phyloP scores from a whole-genome alignment of 1,284 basidiomycete genomes.

The Rhodotorula sp. region DNA sequence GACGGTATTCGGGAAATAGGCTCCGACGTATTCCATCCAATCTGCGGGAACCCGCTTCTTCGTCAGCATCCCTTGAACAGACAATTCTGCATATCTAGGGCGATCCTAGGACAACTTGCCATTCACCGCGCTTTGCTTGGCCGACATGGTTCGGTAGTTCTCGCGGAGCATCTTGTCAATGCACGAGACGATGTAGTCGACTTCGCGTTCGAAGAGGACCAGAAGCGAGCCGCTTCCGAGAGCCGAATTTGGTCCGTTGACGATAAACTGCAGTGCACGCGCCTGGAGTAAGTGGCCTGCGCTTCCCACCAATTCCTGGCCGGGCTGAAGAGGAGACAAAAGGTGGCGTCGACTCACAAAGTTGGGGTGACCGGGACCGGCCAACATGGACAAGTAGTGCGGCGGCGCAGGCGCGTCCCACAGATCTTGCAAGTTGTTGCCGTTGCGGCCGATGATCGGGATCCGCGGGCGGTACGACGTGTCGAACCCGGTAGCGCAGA shows the following conservation, averaged over 20 bases:
- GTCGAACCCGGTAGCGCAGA: slow-evolving; percentile 64
- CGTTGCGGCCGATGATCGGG: slow-evolving; percentile 54
- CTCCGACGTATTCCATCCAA: slow-evolving; percentile 11
- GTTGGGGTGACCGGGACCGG: slow-evolving; percentile 62
- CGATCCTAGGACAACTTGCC: slow-evolving; percentile 47
- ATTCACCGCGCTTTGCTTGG: slow-evolving; percentile 57
- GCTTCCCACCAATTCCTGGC: slow-evolving; percentile 24
- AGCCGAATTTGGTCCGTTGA: slow-evolving; percentile 59
- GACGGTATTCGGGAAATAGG: slow-evolving; percentile 55
- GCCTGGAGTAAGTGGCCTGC: slow-evolving; percentile 34
- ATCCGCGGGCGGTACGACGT: slow-evolving; percentile 57
- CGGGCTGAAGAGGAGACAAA: background rate
- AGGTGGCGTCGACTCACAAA: slow-evolving; percentile 4
- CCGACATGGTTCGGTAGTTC: slow-evolving; percentile 49
- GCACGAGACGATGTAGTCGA: slow-evolving; percentile 52
- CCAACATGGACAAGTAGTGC: slow-evolving; percentile 59
- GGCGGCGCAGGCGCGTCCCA: slow-evolving; percentile 53
- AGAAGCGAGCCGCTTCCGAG: slow-evolving; percentile 59
- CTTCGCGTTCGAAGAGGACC: slow-evolving; percentile 58
- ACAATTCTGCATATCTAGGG: background rate
- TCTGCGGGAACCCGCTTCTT: background rate
- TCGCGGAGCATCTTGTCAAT: slow-evolving; percentile 62
- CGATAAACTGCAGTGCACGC: slow-evolving; percentile 24
- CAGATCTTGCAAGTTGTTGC: slow-evolving; percentile 55
- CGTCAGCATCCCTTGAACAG: too few species aligned